Evolutionary conservation across 2,329 filamentous ascomycete genomes (phyloP), one percentile per base, ranked within the genome.

Genomic region (Curvularia sp.): DNA sequence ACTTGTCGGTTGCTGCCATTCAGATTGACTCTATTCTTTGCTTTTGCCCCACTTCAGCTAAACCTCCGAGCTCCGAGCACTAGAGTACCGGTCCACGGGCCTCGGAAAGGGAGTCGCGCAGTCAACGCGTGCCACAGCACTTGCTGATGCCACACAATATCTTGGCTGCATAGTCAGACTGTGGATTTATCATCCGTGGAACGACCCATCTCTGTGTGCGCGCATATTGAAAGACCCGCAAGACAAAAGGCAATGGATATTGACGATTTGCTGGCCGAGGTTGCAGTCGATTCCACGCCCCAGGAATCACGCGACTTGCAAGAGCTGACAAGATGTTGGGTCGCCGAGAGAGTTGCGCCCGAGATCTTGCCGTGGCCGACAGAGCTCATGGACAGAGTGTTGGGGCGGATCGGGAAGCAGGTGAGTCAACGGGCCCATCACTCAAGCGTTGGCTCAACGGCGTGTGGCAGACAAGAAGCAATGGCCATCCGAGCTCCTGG

Each of bases 281-380:
- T 84, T 30, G 74, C 79, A 10, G 74, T 74, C 49, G 74, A 76
- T n/a, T 71, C 72, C 0, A 64, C 81, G 34, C 85, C 87, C 2
- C 79, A 80, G 50, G 85, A 87, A 68, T 88, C 84, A 41, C 84
- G 87, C 71, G 94, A 98, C 78, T 84, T 98, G 66, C 93, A 97
- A 77, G 87, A 91, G 52, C 81, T 99, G 67, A 97, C 94, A 67
- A 89, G 94, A 70, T 90, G 89, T 70, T 99, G 94, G 94, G 87
- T 97, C 43, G 92, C 94, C 42, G 96, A 99, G 78, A 87, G 95
- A 67, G 91, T 90, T 55, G 89, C 92, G 43, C 92, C 94, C 2
- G 93, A 97, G 78, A 83, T 99, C n/a, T 82, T 98, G 38, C 86
- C 88, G 79, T 98, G 87, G 79, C 84, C 89, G 4, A 86, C 87